A percentile compares a stretch with the other conserved stretches of the same genome.
Conservation (phyloP, 2,329 filamentous ascomycete genomes). For the Chalara sp. region DNA sequence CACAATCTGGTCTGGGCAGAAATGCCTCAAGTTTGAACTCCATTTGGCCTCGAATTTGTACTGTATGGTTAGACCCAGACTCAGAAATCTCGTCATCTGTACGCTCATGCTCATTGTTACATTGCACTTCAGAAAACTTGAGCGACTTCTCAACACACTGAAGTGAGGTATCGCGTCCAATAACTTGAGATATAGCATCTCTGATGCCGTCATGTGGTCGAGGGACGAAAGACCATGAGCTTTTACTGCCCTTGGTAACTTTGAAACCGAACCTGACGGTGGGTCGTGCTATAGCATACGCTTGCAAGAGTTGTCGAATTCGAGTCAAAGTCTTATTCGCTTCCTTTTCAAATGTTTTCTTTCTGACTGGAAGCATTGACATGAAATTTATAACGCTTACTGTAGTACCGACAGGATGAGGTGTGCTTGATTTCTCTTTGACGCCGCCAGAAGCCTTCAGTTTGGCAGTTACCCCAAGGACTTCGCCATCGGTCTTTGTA, state of each 20-base stretch:
- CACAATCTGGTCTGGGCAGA: slow-evolving; percentile 45
- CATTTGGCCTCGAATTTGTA: neutral
- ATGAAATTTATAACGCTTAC: slow-evolving; percentile 56
- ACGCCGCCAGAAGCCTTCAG: slow-evolving; percentile 36
- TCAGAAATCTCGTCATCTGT: neutral
- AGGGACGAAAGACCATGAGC: slow-evolving; percentile 58
- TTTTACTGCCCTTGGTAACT: slow-evolving; percentile 43
- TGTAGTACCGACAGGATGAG: slow-evolving; percentile 62
- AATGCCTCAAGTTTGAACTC: slow-evolving; percentile 48
- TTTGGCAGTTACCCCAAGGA: slow-evolving; percentile 45
- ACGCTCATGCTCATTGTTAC: neutral
- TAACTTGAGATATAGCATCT: slow-evolving; percentile 55
- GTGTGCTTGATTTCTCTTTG: slow-evolving; percentile 28
- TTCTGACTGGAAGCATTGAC: slow-evolving; percentile 54
- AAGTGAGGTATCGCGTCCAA: slow-evolving; percentile 48
- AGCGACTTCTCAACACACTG: slow-evolving; percentile 41
- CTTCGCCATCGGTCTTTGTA: slow-evolving; percentile 56
- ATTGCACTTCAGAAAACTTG: slow-evolving; percentile 12
- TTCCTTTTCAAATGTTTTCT: slow-evolving; percentile 50
- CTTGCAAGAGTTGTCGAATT: slow-evolving; percentile 53
- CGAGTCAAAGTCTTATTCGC: slow-evolving; percentile 47
- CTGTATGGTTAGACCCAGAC: neutral
- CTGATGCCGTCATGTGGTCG: slow-evolving; percentile 39
- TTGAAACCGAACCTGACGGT: slow-evolving; percentile 54
- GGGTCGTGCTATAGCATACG: slow-evolving; percentile 61